Base-by-base conservation (phyloP, 2,329 filamentous ascomycete genomes). In the Venturia effusa region DNA sequence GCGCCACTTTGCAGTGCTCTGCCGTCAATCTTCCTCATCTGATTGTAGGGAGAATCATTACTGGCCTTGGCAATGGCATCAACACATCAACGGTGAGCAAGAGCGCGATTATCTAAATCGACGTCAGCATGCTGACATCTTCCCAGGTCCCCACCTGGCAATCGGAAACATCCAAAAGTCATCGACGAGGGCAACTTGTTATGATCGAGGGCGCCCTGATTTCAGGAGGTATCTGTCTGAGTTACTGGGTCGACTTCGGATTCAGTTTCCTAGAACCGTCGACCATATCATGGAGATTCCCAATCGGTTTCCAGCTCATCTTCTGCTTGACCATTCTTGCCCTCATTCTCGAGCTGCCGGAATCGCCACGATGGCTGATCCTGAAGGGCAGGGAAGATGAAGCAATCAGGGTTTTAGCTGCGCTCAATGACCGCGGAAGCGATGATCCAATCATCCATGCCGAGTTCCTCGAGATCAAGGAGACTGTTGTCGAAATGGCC, bases 331-430 rank as follows among this genome's bases (percentile, higher is more conserved):
- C 84, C 41, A 82, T 84, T 32, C 73, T 81, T 59, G 69, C 66
- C 22, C 75, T 79, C 57, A 77, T 83, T 43, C 73, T 80, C 63
- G 75, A 75, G 17, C 74, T 86, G 0, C 80, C 82, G 0, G 78
- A 81, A n/a, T 84, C 81, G 1, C 84, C 84, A 0, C 76, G 83
- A 22, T 87, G 84, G 84, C 71, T 86, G 19, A 76, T 79, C 5
- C 67, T 78, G 3, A 74, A 78, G n/a, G 80, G 81, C 1, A 72
- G 76, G 7, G 72, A 75, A 24, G 73, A 72, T 0, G 79, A 83
- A 54, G 83, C 84, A 69, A 75, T 24, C 70, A 72, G 34, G 63
- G 74, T 34, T 69, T 69, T 24, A 72, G 71, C 51, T 68, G 70
- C 37, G 70, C 74, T 62, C 66, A 78, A 74, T 64, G 73, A 78